phyloP scores from a whole-genome alignment of 2,329 filamentous ascomycete species.

The Grosmannia clavigera region DNA sequence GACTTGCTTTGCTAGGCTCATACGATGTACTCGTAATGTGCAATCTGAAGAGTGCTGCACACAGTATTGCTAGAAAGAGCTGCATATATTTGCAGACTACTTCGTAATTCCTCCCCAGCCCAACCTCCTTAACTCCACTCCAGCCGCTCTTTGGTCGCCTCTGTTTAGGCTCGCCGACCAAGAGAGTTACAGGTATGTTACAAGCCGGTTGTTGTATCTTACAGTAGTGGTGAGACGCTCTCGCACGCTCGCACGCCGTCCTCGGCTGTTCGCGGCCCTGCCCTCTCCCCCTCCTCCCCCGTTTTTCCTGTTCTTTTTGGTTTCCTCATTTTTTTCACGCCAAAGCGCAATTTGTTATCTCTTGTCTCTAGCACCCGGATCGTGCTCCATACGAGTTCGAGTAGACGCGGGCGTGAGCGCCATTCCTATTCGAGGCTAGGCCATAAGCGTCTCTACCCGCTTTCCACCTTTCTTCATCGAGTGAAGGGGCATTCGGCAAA shows the following conservation, averaged over 20 bases:
- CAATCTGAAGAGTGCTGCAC: neutral
- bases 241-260: neutral
- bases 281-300: neutral
- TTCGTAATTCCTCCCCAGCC: neutral
- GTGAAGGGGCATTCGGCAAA: conserved; percentile 10
- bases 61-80: neutral
- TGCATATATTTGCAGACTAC: neutral
- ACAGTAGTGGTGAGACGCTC: neutral
- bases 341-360: neutral
- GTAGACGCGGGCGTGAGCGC: neutral
- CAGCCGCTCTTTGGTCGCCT: neutral
- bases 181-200: neutral
- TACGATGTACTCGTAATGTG: neutral
- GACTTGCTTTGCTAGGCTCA: neutral
- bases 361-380: neutral
- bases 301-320: neutral
- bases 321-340: neutral
- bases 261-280: neutral
- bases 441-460: conserved; percentile 10
- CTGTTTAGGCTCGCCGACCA: neutral
- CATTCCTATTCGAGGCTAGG: conserved; percentile 12
- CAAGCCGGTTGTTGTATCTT: neutral
- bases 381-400: neutral
- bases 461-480: conserved; percentile 12
- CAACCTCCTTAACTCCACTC: neutral